Percentiles rank a stretch among this genome's conserved stretches.
Evolutionary conservation across 805 yeast genomes (phyloP).

Genomic region (Wickerhamiella bombiphila): DNA sequence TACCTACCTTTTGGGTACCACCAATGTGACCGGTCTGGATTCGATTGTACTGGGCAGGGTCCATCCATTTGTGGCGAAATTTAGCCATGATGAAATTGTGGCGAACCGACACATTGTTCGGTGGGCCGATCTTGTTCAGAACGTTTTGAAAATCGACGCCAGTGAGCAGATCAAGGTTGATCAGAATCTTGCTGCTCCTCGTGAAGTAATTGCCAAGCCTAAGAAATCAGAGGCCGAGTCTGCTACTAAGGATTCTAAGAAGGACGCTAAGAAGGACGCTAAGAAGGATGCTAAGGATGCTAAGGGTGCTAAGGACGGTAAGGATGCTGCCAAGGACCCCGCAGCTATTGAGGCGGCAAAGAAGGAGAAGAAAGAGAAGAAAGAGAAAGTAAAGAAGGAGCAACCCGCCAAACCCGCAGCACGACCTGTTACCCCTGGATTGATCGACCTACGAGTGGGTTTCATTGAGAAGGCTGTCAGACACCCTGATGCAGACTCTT

Average conservation of each 20-base stretch:
- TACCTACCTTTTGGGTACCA: slow-evolving; percentile 58
- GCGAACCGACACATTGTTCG: slow-evolving; percentile 71
- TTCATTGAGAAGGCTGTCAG: slow-evolving; percentile 90
- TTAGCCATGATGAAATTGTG: slow-evolving; percentile 45
- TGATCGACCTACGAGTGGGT: slow-evolving; percentile 89
- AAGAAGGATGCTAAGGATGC: slow-evolving; percentile 24
- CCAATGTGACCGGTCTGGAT: slow-evolving; percentile 53
- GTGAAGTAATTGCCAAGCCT: slow-evolving; percentile 44
- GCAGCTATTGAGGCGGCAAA: slow-evolving; percentile 8
- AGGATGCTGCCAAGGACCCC: slow-evolving; percentile 9
- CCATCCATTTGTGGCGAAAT: slow-evolving; percentile 42
- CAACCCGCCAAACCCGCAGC: slow-evolving; percentile 38
- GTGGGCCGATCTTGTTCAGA: slow-evolving; percentile 85
- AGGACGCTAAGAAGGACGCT: slow-evolving; percentile 7
- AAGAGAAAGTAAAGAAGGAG: slow-evolving; percentile 34
- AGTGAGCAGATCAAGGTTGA: slow-evolving; percentile 40
- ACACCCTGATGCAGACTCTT: slow-evolving; percentile 95
- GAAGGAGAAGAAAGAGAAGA: slow-evolving; percentile 22
- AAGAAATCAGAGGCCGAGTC: slow-evolving; percentile 23
- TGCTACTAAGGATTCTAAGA: slow-evolving; percentile 23
- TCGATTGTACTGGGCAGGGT: slow-evolving; percentile 51
- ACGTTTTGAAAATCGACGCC: slow-evolving; percentile 36
- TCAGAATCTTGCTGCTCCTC: slow-evolving; percentile 49
- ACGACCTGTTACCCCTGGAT: slow-evolving; percentile 38
- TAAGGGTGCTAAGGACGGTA: slow-evolving; percentile 15